Conservation (phyloP, 331 rosid genomes). For the Ulmus americana region DNA sequence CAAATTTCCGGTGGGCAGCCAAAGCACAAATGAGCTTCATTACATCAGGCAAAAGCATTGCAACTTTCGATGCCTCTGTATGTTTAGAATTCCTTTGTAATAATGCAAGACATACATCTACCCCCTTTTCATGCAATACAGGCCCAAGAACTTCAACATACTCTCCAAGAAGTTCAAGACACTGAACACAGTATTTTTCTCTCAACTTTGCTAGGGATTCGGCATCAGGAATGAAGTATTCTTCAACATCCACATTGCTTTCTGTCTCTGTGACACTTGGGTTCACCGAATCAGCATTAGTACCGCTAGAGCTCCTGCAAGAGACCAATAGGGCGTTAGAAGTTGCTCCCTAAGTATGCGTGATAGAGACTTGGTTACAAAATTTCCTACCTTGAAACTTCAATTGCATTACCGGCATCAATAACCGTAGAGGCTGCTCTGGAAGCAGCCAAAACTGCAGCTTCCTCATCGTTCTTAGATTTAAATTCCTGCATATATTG, state of each 20-base stretch:
- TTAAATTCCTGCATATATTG: constrained; percentile 54
- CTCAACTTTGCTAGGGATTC: constrained; percentile 69
- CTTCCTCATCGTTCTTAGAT: constrained; percentile 58
- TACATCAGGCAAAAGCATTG: constrained; percentile 72
- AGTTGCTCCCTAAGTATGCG: constrained; percentile 11
- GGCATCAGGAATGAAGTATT: constrained; percentile 60
- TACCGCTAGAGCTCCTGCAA: constrained; percentile 53
- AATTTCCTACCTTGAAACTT: constrained; percentile 64
- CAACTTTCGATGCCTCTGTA: constrained; percentile 53
- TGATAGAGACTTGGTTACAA: constrained; percentile 2
- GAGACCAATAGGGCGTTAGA: constrained; percentile 25
- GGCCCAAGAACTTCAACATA: constrained; percentile 99
- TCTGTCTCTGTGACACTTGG: constrained; percentile 41
- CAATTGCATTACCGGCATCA: constrained; percentile 85
- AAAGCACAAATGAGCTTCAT: constrained; percentile 95
- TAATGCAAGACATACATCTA: constrained; percentile 84
- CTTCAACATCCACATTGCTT: constrained; percentile 57
- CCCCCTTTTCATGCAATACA: constrained; percentile 90
- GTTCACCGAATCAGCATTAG: constrained; percentile 35
- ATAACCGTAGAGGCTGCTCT: constrained; percentile 78
- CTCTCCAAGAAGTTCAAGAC: constrained; percentile 87
- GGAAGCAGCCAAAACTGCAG: constrained; percentile 85
- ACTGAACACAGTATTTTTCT: constrained; percentile 92
- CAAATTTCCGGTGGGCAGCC: constrained; percentile 95
- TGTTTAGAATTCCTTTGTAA: constrained; percentile 75